Evolutionary conservation across 257 asterid genomes (phyloP), one percentile per base, ranked within the genome.

Genomic region (Galeopsis tetrahit): DNA sequence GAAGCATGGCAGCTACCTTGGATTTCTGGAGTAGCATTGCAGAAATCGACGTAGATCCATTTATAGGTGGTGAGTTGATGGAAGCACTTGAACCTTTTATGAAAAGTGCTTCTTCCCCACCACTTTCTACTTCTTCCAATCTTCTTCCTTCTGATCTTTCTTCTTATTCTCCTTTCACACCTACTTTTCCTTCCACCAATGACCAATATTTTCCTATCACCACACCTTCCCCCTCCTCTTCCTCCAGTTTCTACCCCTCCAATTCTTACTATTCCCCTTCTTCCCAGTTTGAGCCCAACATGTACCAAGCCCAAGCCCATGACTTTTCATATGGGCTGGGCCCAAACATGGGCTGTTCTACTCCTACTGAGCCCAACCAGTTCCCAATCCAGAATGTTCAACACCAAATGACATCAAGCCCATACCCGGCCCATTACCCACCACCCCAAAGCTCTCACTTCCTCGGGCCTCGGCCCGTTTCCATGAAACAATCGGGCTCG

Each of bases 1-100:
- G 63, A 7, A 7, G 2, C 4, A 89, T 92, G 98, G 90, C 96
- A 69, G 90, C 90, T 71, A 56, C 96, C 4, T 81, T 90, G 96
- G 89, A 88, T 81, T 79, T 84, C 76, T 90, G 96, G 96, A 84
- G 80, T 80, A 80, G 84, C 78, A 15, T 55, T 46, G 62, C 81
- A 14, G 59, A 21, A 21, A 21, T 21, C 1, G 28, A 68, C 62
- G 75, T 84, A 75, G 91, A 88, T 51, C 86, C 90, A 8, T 80
- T 83, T 14, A 66, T 49, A 48, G 98, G 96, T 55, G 90, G 91
- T 48, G 99, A 95, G 75, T 66, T 95, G 0, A 95, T 92, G 98
- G 96, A 95, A 81, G 99, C 91, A 77, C 96, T 95, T 84, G 95
- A 79, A 36, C 98, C 99, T 87, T 95, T 95, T 86, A 88, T 91